phyloP scores from a whole-genome alignment of 768 basidiomycete genomes.

The Trametes meyenii region DNA sequence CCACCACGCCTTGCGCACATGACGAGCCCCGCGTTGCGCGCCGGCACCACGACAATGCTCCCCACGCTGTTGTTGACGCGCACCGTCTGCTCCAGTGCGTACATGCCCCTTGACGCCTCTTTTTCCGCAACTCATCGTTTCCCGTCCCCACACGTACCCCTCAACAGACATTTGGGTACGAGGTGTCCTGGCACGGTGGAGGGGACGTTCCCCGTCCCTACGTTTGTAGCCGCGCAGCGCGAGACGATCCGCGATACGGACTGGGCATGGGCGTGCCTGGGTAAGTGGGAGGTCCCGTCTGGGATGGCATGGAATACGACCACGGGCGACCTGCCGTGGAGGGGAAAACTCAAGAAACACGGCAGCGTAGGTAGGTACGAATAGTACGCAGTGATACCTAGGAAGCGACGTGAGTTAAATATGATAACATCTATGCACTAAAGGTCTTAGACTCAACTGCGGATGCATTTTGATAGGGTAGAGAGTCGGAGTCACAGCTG shows the following conservation, averaged over 20 bases:
- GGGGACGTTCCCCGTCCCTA: conserved; percentile 77
- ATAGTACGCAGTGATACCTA: no score
- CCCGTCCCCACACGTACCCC: no score
- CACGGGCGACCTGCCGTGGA: conserved; percentile 62
- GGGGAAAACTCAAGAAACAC: no score
- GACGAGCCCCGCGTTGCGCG: conserved; percentile 9
- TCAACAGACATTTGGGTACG: no score
- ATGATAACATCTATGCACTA: background rate
- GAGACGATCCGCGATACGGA: conserved; percentile 66
- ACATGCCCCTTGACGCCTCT: no score
- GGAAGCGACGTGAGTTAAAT: background rate
- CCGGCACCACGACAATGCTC: conserved; percentile 4
- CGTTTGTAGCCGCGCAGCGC: conserved; percentile 72
- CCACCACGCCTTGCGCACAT: conserved; percentile 12
- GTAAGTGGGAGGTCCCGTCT: conserved; percentile 71
- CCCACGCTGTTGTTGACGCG: conserved; percentile 33
- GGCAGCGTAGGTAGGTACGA: no score
- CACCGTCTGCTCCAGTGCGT: no score
- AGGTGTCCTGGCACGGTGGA: conserved; percentile 71
- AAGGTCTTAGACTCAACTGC: no score
- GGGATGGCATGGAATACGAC: conserved; percentile 74
- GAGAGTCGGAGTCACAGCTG: no score
- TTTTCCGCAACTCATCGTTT: no score
- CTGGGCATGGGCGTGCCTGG: conserved; percentile 76
- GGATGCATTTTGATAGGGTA: background rate